phyloP scores from a whole-genome alignment of 495 filamentous ascomycete genomes.

The Cladorrhinum samala region DNA sequence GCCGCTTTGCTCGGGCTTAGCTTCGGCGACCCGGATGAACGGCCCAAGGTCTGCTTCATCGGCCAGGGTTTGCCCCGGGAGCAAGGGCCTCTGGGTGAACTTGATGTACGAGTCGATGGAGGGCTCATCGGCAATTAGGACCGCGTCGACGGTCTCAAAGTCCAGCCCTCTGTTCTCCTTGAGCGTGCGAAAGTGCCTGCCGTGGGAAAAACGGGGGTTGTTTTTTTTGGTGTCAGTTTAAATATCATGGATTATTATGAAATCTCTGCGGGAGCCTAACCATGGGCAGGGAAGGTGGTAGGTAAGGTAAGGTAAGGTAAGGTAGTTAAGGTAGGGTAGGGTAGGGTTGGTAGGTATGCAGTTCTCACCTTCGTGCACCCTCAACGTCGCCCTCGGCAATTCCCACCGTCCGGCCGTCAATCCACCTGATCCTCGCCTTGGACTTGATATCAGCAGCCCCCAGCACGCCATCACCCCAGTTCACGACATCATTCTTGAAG shows the following conservation, averaged over 20 bases:
- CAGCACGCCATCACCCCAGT: slow-evolving; percentile 4
- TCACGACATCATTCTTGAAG: slow-evolving; percentile 5
- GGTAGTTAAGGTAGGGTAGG: no score
- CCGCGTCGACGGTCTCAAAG: neutral
- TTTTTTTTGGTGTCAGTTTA: neutral
- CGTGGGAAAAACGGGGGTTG: neutral
- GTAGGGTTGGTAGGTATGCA: neutral
- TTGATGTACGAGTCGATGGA: neutral
- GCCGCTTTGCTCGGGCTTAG: neutral
- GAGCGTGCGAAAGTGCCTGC: neutral
- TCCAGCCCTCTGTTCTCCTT: neutral
- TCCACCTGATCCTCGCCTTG: slow-evolving; percentile 11
- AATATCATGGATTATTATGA: no score
- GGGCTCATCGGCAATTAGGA: neutral
- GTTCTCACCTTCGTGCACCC: slow-evolving; percentile 7
- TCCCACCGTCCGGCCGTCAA: slow-evolving; percentile 12
- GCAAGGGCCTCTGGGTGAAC: neutral
- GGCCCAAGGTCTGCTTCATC: neutral
- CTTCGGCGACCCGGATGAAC: neutral
- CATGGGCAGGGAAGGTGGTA: no score
- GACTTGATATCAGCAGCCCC: slow-evolving; percentile 1
- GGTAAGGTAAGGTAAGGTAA: no score
- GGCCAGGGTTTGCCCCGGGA: neutral
- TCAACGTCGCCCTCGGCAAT: slow-evolving; percentile 14
- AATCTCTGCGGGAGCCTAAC: no score